Conservation (phyloP, 2,329 filamentous ascomycete genomes). For the Paraphoma chrysanthemicola region DNA sequence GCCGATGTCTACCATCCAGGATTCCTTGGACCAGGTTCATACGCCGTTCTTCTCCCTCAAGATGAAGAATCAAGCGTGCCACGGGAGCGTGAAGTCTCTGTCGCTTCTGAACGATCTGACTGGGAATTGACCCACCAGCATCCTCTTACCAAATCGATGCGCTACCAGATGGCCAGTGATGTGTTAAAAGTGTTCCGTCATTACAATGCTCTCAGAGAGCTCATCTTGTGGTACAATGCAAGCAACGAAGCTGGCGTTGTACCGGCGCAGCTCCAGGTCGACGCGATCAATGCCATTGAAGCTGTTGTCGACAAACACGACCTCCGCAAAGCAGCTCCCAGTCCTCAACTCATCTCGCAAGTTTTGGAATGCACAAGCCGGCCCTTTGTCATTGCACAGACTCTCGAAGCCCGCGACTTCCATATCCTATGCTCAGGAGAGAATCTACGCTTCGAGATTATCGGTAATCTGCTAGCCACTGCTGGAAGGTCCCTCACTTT, state of each 20-base stretch:
- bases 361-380: conserved; percentile 37
- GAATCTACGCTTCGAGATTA: conserved; percentile 48
- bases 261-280: conserved; percentile 44
- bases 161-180: conserved; percentile 36
- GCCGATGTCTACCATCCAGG: conserved; percentile 40
- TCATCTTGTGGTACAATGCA: conserved; percentile 31
- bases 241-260: conserved; percentile 44
- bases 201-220: conserved; percentile 31
- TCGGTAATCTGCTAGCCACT: conserved; percentile 47
- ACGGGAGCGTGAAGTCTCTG: conserved; percentile 28
- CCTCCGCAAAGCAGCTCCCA: conserved; percentile 30
- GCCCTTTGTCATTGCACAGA: conserved; percentile 32
- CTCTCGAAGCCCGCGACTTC: conserved; percentile 43
- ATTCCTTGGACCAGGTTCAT: conserved; percentile 44
- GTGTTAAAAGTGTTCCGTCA: conserved; percentile 37
- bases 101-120: conserved; percentile 34
- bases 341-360: conserved; percentile 28
- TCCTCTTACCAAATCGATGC: conserved; percentile 37
- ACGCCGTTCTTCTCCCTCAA: conserved; percentile 36
- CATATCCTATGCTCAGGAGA: conserved; percentile 48
- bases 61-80: conserved; percentile 27
- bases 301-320: conserved; percentile 41
- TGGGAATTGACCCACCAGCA: conserved; percentile 39
- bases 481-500: conserved; percentile 45
- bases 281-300: conserved; percentile 39